Percentiles rank a stretch among this genome's conserved stretches.
Evolutionary conservation across 768 basidiomycete species (phyloP).

Genomic region (Lenzites betulinus): DNA sequence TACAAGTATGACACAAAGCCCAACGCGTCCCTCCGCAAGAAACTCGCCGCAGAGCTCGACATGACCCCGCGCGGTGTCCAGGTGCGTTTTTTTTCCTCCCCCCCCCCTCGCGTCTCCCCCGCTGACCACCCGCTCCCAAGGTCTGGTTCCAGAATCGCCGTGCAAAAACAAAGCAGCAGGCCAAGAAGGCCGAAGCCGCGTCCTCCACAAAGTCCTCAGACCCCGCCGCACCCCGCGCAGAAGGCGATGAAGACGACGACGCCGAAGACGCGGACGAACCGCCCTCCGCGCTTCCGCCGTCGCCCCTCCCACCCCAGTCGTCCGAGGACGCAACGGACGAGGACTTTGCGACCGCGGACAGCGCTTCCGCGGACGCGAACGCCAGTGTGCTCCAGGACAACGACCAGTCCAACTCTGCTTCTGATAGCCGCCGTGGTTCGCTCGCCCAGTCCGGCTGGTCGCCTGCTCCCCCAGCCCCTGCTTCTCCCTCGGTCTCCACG

Average conservation of each 20-base stretch:
- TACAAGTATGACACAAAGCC: conserved; percentile 93
- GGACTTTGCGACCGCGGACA: not conserved
- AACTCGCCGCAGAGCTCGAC: conserved; percentile 77
- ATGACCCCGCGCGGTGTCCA: conserved; percentile 97
- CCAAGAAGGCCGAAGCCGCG: conserved; percentile 43
- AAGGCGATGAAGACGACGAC: conserved; percentile 4
- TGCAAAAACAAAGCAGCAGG: conserved; percentile 79
- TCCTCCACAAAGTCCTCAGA: not conserved
- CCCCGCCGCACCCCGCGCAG: not conserved
- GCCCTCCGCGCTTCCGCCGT: conserved; percentile 3
- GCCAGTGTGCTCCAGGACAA: conserved; percentile 5
- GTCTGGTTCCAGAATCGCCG: conserved; percentile 93
- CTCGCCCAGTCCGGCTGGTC: conserved; percentile 6
- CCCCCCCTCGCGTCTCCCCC: not conserved
- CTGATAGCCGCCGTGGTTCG: conserved; percentile 14
- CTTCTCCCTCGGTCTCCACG: conserved; percentile 12
- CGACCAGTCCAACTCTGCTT: conserved; percentile 6
- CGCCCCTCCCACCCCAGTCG: conserved; percentile 3
- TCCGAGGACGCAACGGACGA: conserved; percentile 8
- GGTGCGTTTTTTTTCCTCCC: conserved; percentile 42
- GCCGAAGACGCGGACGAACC: conserved; percentile 7
- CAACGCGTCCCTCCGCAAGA: conserved; percentile 75
- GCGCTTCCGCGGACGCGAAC: not conserved
- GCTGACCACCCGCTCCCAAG: conserved; percentile 38
- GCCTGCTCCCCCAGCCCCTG: too few species aligned